Conservation (phyloP, 2,329 filamentous ascomycete genomes). For the Diaporthe eres region DNA sequence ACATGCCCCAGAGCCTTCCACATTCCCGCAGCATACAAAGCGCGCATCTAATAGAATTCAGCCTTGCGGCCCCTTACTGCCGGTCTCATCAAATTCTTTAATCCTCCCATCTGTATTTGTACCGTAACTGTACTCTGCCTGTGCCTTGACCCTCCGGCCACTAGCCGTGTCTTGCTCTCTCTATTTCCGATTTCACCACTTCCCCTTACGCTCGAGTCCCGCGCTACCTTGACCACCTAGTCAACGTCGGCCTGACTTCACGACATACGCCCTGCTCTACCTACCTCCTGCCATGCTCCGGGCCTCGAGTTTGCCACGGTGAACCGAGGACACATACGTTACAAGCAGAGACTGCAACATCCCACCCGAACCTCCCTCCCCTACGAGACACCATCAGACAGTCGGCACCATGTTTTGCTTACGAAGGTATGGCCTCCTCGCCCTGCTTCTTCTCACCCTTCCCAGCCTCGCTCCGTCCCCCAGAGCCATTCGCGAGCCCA, state of each 20-base stretch:
- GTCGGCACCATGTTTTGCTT: conserved; percentile 73
- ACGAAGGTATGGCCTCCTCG: conserved; percentile 64
- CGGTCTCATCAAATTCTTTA: conserved; percentile 1
- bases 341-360: not conserved
- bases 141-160: conserved; percentile 14
- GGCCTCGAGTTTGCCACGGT: conserved; percentile 29
- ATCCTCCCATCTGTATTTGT: conserved; percentile 17
- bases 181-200: not conserved
- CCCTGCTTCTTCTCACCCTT: conserved; percentile 5
- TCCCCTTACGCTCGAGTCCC: conserved; percentile 8
- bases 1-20: not conserved
- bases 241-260: not conserved
- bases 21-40: conserved; percentile 18
- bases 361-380: not conserved
- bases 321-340: conserved; percentile 37
- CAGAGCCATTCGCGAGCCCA: conserved; percentile 18
- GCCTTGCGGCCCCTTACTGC: not conserved
- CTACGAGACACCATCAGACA: conserved; percentile 11
- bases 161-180: not conserved
- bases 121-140: not conserved
- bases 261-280: not conserved
- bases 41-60: conserved; percentile 23
- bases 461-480: not conserved
- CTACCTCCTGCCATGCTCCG: conserved; percentile 33
- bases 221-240: not conserved